Percentiles rank a stretch among this genome's conserved stretches.
These are phyloP conservation scores for Plectosphaerella cucumerina DNA, from an alignment of 2,329 filamentous ascomycete genomes.

Conservation along the genomic window DNA sequence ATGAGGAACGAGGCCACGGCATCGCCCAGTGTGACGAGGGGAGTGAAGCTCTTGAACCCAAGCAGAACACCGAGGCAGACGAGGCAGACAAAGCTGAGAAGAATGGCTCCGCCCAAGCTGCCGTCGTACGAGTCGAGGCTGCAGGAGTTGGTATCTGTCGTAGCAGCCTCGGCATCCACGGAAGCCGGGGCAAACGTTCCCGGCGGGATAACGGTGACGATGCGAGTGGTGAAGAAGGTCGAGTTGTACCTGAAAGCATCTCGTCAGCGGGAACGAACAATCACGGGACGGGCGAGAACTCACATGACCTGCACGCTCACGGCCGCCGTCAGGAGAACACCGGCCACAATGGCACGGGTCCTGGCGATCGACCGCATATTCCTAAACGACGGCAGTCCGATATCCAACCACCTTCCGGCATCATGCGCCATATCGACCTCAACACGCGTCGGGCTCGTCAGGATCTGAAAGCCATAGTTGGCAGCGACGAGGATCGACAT, in stretches of 20 bases:
- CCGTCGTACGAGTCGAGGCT: conserved; percentile 36
- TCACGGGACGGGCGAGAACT: conserved; percentile 13
- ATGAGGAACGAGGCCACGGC: conserved; percentile 45
- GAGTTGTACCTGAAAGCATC: neutral
- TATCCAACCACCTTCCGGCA: conserved; percentile 44
- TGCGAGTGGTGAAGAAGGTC: neutral
- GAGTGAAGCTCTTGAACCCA: conserved; percentile 27
- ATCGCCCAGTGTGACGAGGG: conserved; percentile 47
- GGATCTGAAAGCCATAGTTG: conserved; percentile 51
- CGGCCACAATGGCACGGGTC: conserved; percentile 33
- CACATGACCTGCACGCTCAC: conserved; percentile 46
- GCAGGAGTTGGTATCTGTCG: conserved; percentile 12
- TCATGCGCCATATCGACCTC: conserved; percentile 45
- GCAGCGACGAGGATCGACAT: conserved; percentile 41
- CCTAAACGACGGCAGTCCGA: conserved; percentile 48
- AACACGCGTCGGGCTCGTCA: conserved; percentile 46
- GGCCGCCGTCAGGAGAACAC: conserved; percentile 34
- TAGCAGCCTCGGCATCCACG: conserved; percentile 11
- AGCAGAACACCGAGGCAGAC: conserved; percentile 25
- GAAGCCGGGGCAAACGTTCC: too few species aligned
- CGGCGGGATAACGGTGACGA: too few species aligned
- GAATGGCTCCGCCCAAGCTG: conserved; percentile 36
- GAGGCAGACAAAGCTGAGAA: conserved; percentile 34
- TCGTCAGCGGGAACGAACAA: neutral
- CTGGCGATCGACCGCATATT: conserved; percentile 41